Conservation (phyloP, 108 stramenopile genomes). For the Schizochytrium sp. region DNA sequence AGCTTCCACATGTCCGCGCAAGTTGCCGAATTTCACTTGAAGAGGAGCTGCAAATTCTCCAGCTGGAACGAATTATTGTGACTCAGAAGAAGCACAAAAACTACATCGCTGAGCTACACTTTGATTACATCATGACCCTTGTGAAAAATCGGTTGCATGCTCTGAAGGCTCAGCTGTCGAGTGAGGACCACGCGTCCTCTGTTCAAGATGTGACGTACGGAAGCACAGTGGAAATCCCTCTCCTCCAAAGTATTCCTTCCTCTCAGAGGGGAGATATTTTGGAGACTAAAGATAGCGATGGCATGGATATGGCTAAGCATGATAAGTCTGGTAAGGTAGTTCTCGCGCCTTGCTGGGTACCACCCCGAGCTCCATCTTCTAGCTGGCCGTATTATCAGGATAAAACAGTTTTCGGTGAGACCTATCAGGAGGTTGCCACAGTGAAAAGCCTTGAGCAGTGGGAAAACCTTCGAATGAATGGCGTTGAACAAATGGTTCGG, state of each 20-base stretch:
- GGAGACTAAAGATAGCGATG: neutral
- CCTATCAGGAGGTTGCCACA: conserved; percentile 23
- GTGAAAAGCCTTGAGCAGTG: conserved; percentile 32
- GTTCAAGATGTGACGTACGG: too few relatives aligned
- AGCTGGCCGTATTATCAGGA: conserved; percentile 66
- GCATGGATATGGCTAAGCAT: neutral
- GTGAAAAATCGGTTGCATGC: conserved; percentile 64
- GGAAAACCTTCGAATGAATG: neutral
- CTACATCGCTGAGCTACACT: conserved; percentile 56
- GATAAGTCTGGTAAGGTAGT: neutral
- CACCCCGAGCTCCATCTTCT: conserved; percentile 15
- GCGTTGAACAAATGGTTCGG: neutral
- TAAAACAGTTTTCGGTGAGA: conserved; percentile 67
- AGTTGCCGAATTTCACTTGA: conserved; percentile 60
- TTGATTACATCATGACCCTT: conserved; percentile 63
- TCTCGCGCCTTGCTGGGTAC: conserved; percentile 48
- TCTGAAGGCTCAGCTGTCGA: conserved; percentile 36
- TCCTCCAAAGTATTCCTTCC: too few relatives aligned
- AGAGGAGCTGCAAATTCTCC: conserved; percentile 65
- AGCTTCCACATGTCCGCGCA: conserved; percentile 51
- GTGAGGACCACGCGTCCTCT: neutral
- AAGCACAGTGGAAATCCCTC: too few relatives aligned
- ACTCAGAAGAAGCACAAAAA: neutral
- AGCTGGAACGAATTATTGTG: conserved; percentile 61
- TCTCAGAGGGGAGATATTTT: too few relatives aligned